phyloP scores from a whole-genome alignment of 2,329 filamentous ascomycete species.

The Cladophialophora exuberans region DNA sequence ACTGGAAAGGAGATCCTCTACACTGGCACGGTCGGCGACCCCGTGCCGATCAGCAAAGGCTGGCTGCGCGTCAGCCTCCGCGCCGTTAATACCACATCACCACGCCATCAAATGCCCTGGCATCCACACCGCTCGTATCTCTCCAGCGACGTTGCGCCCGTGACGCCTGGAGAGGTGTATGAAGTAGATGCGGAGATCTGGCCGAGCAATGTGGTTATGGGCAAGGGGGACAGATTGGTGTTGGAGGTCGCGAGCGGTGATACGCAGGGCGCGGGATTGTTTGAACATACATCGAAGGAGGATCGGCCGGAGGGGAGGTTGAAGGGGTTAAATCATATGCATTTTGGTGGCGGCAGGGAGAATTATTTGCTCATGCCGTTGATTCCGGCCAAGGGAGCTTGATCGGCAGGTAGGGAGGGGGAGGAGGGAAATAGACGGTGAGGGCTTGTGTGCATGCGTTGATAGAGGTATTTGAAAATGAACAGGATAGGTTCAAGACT shows the following conservation, averaged over 20 bases:
- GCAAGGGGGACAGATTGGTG: conserved; percentile 38
- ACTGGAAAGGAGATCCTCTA: conserved; percentile 57
- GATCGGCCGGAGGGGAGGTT: conserved; percentile 43
- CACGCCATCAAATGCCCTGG: conserved; percentile 48
- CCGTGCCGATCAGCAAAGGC: conserved; percentile 58
- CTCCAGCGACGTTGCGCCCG: conserved; percentile 51
- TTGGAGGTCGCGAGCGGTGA: conserved; percentile 46
- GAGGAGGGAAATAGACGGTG: too few relatives aligned
- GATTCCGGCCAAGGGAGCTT: conserved; percentile 41
- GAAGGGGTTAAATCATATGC: conserved; percentile 52
- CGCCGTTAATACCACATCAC: conserved; percentile 50
- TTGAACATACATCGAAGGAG: conserved; percentile 22
- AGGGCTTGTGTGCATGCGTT: too few relatives aligned
- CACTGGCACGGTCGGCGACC: conserved; percentile 60
- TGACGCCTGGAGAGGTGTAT: conserved; percentile 55
- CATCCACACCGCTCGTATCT: conserved; percentile 56
- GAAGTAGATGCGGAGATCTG: conserved; percentile 52
- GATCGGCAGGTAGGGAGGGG: not conserved
- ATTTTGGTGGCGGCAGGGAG: conserved; percentile 49
- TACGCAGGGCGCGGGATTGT: conserved; percentile 49
- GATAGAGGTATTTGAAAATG: too few relatives aligned
- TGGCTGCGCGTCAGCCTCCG: conserved; percentile 59
- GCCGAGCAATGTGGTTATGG: conserved; percentile 44
- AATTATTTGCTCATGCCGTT: conserved; percentile 56
- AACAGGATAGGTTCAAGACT: not conserved